phyloP scores from a whole-genome alignment of 225 moss, liverwort and hornwort species.

The Marchantia paleacea region DNA sequence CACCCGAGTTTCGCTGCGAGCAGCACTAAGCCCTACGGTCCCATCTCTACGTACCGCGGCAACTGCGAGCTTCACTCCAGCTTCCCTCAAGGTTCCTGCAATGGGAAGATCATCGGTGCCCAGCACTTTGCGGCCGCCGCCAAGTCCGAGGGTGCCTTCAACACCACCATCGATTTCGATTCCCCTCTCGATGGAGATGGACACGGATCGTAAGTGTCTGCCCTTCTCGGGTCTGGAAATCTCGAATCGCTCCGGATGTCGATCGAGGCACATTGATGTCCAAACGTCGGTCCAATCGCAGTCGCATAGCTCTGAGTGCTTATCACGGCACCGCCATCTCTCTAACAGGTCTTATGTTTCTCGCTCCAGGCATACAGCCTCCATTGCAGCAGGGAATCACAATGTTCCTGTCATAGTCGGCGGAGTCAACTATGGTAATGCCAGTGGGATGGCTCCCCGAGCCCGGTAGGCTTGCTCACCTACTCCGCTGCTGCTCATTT shows the following conservation, averaged over 20 bases:
- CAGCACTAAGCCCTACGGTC: constrained; percentile 36
- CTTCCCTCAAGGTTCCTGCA: constrained; percentile 76
- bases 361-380: constrained; percentile 72
- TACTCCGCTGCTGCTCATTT: no score
- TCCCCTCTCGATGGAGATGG: constrained; percentile 88
- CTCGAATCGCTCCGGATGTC: not conserved
- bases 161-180: constrained; percentile 55
- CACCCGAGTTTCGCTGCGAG: constrained; percentile 39
- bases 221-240: not conserved
- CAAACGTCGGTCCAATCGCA: not conserved
- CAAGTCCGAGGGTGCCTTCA: constrained; percentile 54
- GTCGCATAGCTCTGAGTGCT: not conserved
- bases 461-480: constrained; percentile 54
- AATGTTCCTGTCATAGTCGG: constrained; percentile 69
- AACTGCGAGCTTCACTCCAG: constrained; percentile 49
- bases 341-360: no score
- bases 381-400: constrained; percentile 84
- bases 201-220: constrained; percentile 65
- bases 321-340: not conserved
- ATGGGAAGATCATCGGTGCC: constrained; percentile 83
- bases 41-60: constrained; percentile 30
- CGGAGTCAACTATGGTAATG: constrained; percentile 79
- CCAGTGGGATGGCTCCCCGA: constrained; percentile 93
- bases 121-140: constrained; percentile 72
- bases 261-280: not conserved